phyloP scores from a whole-genome alignment of 257 asterid genomes.

The Lycium barbarum region DNA sequence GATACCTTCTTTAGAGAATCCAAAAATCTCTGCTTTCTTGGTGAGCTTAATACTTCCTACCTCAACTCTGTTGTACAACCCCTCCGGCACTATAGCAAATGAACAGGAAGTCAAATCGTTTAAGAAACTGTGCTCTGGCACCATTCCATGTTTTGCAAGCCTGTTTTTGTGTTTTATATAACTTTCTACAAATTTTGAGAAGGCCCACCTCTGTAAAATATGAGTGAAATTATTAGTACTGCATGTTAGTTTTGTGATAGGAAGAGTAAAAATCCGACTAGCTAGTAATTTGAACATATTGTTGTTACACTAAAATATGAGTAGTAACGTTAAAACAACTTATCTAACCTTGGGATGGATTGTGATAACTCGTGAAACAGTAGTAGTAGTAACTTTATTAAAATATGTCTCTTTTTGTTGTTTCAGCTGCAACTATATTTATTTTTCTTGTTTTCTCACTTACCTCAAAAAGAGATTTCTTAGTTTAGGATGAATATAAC shows the following conservation, averaged over 20 bases:
- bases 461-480: no score
- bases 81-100: conserved; percentile 49
- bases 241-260: neutral
- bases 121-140: conserved; percentile 56
- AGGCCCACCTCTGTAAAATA: conserved; percentile 53
- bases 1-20: conserved; percentile 51
- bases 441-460: no score
- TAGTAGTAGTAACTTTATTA: no score
- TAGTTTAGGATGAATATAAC: no score
- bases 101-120: conserved; percentile 47
- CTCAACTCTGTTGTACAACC: conserved; percentile 55
- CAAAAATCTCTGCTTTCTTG: conserved; percentile 43
- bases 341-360: no score
- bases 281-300: neutral
- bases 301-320: neutral
- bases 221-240: neutral
- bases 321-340: neutral
- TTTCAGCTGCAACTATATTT: no score
- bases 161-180: conserved; percentile 41
- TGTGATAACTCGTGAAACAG: no score
- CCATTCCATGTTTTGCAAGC: conserved; percentile 48
- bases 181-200: conserved; percentile 51
- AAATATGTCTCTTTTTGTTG: no score
- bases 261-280: neutral
- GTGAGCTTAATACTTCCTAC: conserved; percentile 53